phyloP scores from a whole-genome alignment of 306 rosid genomes.

The Styphnolobium japonicum region DNA sequence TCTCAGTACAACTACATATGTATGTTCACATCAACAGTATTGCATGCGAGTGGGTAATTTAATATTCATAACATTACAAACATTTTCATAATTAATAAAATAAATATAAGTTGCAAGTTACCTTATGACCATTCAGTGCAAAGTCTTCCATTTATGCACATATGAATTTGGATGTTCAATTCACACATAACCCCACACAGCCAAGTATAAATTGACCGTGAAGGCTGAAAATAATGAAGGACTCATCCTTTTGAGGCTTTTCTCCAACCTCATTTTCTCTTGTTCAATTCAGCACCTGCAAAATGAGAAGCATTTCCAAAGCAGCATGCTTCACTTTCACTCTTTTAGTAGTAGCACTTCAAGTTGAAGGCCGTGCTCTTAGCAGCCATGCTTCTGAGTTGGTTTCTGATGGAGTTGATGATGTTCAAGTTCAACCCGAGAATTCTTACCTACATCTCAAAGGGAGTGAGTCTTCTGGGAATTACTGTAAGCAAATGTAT shows the following conservation, averaged over 20 bases:
- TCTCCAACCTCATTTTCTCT: not conserved
- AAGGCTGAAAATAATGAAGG: not conserved
- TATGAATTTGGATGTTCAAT: not conserved
- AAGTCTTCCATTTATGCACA: not conserved
- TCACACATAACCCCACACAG: too few relatives aligned
- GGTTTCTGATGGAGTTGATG: constrained; percentile 21
- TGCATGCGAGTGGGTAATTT: too few relatives aligned
- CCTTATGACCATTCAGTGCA: too few relatives aligned
- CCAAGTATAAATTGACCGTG: not conserved
- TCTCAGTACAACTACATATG: too few relatives aligned
- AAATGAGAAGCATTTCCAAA: constrained; percentile 11
- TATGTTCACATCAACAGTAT: too few relatives aligned
- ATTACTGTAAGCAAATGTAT: constrained; percentile 34
- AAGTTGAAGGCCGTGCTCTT: constrained; percentile 21
- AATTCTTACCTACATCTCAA: not conserved
- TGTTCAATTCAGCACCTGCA: not conserved
- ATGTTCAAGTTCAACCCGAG: not conserved
- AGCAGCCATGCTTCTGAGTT: not conserved
- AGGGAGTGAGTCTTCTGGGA: not conserved
- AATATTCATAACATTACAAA: too few relatives aligned
- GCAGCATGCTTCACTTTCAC: not conserved
- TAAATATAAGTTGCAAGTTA: too few relatives aligned
- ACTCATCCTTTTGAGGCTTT: not conserved
- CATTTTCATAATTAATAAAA: too few relatives aligned
- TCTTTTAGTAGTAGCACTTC: not conserved